These are phyloP conservation scores for Phytophthora palmivora DNA, from an alignment of 352 stramenopile genomes.

Conservation along the genomic window DNA sequence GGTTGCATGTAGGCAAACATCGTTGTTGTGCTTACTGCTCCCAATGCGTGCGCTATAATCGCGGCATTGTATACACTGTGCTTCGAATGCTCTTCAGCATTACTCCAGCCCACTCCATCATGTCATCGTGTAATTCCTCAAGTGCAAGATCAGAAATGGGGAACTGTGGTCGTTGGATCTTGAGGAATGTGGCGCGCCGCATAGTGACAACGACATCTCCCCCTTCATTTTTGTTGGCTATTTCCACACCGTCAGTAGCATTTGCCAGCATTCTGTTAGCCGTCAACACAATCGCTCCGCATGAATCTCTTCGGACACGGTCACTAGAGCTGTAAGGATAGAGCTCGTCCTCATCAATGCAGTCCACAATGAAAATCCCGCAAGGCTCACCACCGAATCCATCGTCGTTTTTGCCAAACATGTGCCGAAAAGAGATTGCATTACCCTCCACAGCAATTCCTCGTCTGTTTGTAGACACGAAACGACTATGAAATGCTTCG, in stretches of 20 bases:
- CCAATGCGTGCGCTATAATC: no score
- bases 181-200: conserved; percentile 26
- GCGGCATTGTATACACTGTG: conserved; percentile 10
- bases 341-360: conserved; percentile 39
- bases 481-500: conserved; percentile 34
- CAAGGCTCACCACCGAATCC: conserved; percentile 12
- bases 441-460: conserved; percentile 39
- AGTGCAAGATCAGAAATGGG: conserved; percentile 4
- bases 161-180: conserved; percentile 22
- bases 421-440: conserved; percentile 30
- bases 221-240: not conserved
- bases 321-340: conserved; percentile 27
- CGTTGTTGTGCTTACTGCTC: no score
- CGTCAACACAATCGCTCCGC: conserved; percentile 35
- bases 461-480: conserved; percentile 28
- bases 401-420: conserved; percentile 23
- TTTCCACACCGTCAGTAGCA: not conserved
- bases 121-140: conserved; percentile 18
- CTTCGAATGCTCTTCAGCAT: conserved; percentile 26
- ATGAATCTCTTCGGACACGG: conserved; percentile 36
- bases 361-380: conserved; percentile 27
- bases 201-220: conserved; percentile 36
- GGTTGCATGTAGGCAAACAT: no score
- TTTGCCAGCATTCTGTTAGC: conserved; percentile 15
- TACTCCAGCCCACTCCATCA: conserved; percentile 24